These are phyloP conservation scores for Ilex aquifolium DNA, from an alignment of 257 asterid species.

Conservation along the genomic window DNA sequence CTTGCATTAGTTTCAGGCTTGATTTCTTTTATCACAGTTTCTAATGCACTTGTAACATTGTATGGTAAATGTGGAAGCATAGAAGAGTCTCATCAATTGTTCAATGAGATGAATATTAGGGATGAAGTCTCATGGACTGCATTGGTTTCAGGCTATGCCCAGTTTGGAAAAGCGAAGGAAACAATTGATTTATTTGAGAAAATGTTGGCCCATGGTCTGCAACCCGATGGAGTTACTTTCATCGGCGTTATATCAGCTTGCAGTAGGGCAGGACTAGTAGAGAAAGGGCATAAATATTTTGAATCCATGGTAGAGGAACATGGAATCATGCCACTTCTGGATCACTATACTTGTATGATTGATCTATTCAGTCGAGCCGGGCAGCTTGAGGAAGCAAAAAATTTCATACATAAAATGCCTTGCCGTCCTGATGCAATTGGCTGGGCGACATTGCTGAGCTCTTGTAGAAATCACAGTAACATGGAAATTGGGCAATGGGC, in stretches of 20 bases:
- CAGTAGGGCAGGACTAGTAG: conserved; percentile 77
- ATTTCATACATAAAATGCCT: conserved; percentile 75
- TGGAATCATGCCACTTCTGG: conserved; percentile 47
- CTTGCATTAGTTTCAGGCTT: conserved; percentile 66
- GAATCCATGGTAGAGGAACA: conserved; percentile 52
- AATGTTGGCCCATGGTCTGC: conserved; percentile 56
- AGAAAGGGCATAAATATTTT: conserved; percentile 61
- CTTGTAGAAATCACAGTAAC: conserved; percentile 36
- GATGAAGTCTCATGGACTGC: conserved; percentile 94
- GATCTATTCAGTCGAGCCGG: conserved; percentile 83
- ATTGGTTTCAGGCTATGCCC: conserved; percentile 73
- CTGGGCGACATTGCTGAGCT: conserved; percentile 40
- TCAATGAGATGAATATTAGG: conserved; percentile 48
- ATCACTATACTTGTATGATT: conserved; percentile 54
- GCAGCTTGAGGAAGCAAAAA: conserved; percentile 56
- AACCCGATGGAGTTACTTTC: conserved; percentile 77
- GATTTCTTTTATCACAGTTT: conserved; percentile 57
- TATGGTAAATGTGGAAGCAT: conserved; percentile 85
- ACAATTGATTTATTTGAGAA: conserved; percentile 63
- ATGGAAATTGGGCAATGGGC: conserved; percentile 45
- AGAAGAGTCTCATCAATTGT: conserved; percentile 54
- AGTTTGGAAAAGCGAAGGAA: conserved; percentile 76
- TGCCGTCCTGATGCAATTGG: conserved; percentile 38
- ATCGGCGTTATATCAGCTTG: conserved; percentile 86
- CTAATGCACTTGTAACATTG: conserved; percentile 77